Conservation (phyloP, 202 grass and related monocot species). For the Saccharum hybrid region DNA sequence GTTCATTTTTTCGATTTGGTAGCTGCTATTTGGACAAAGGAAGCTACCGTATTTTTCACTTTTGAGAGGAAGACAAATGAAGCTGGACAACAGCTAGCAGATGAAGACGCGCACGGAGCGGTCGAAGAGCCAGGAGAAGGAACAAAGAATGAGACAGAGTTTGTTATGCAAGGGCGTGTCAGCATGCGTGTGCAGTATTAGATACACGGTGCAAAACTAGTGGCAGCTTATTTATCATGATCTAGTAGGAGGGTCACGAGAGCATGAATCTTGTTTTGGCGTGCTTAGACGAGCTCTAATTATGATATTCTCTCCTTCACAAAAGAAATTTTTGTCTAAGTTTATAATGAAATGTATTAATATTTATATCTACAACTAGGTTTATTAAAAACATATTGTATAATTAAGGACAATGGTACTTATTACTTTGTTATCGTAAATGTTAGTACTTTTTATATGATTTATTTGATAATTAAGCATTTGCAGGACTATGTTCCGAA, state of each 20-base stretch:
- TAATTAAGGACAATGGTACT: too few relatives aligned
- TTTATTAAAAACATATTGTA: too few relatives aligned
- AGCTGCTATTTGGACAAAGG: not conserved
- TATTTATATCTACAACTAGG: too few relatives aligned
- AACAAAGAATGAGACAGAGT: slow-evolving; percentile 6
- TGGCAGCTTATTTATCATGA: not conserved
- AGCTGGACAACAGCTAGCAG: not conserved
- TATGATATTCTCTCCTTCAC: not conserved
- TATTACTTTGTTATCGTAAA: too few relatives aligned
- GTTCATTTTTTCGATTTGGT: too few relatives aligned
- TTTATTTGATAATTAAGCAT: too few relatives aligned
- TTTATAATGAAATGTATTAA: too few relatives aligned
- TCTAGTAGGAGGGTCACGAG: not conserved
- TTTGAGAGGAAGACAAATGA: not conserved
- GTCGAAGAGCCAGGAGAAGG: not conserved
- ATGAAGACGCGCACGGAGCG: slow-evolving; percentile 1
- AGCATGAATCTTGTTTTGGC: not conserved
- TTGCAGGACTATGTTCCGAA: too few relatives aligned
- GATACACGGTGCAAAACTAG: not conserved
- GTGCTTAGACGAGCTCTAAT: not conserved
- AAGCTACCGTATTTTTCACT: not conserved
- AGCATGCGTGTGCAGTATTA: not conserved
- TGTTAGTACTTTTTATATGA: too few relatives aligned
- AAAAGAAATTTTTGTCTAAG: not conserved
- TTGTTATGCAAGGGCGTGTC: not conserved